A percentile compares a stretch with the other conserved stretches of the same genome.
Conservation (phyloP, 305 asterid genomes). For the Fraxinus dipetala region DNA sequence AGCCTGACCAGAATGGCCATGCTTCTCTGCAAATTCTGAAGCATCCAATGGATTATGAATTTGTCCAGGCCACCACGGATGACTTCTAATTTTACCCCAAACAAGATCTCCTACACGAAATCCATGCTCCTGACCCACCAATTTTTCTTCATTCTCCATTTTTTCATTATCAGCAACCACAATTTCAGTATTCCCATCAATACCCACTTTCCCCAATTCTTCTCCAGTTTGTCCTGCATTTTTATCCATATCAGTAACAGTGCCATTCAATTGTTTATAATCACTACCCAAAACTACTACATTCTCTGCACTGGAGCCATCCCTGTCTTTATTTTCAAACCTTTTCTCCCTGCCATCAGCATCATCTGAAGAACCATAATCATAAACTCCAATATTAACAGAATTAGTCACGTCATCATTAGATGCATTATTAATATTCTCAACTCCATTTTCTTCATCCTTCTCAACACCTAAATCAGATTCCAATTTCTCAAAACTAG, state of each 20-base stretch:
- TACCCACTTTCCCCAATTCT: conserved; percentile 8
- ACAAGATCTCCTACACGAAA: conserved; percentile 63
- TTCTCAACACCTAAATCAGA: neutral
- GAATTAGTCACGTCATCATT: neutral
- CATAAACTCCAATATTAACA: neutral
- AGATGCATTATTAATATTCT: neutral
- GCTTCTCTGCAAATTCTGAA: conserved; percentile 45
- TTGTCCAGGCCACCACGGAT: conserved; percentile 72
- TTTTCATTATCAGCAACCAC: neutral
- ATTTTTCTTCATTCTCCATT: conserved; percentile 20
- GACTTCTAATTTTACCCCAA: conserved; percentile 54
- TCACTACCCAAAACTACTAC: neutral
- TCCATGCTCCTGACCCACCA: conserved; percentile 16
- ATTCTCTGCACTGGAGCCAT: neutral
- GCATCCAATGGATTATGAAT: conserved; percentile 47
- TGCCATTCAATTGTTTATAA: neutral
- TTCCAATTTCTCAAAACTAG: neutral
- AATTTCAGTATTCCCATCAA: neutral
- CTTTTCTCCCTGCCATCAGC: neutral
- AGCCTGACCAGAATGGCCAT: conserved; percentile 36
- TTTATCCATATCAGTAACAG: neutral
- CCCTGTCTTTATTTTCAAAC: neutral
- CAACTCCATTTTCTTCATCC: neutral
- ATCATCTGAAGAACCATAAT: neutral
- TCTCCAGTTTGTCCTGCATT: conserved; percentile 8